Conservation (phyloP, 2,329 filamentous ascomycete species). For the Acarospora socialis region DNA sequence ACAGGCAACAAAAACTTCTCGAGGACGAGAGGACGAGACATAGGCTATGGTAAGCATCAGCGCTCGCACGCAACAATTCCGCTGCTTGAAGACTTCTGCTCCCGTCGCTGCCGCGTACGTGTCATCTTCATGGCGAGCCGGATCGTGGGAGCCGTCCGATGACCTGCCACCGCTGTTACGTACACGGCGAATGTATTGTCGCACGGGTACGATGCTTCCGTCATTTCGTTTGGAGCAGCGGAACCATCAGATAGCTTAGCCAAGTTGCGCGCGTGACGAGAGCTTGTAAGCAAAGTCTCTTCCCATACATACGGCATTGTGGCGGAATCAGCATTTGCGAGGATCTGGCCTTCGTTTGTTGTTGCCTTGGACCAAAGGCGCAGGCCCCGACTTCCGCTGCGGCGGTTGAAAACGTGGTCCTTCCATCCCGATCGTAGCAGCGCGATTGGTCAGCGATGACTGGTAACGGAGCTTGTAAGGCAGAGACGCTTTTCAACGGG, state of each 20-base stretch:
- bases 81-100: not conserved
- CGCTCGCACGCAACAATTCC: not conserved
- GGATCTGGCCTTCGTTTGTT: constrained; percentile 1
- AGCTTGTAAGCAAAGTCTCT: not conserved
- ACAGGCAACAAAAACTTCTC: too few species aligned
- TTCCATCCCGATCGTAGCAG: not conserved
- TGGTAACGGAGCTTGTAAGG: not conserved
- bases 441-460: not conserved
- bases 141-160: not conserved
- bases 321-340: not conserved
- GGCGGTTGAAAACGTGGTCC: not conserved
- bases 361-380: not conserved
- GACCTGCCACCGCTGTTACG: not conserved
- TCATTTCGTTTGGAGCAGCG: too few species aligned
- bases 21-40: too few species aligned
- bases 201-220: not conserved
- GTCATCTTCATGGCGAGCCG: not conserved
- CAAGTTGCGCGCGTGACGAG: not conserved
- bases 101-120: not conserved
- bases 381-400: not conserved
- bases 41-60: not conserved
- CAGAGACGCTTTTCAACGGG: not conserved
- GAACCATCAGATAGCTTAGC: too few species aligned
- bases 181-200: not conserved
- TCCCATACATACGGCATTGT: not conserved